A percentile compares a stretch with the other conserved stretches of the same genome.
Conservation (phyloP, 2,329 filamentous ascomycete genomes). For the Cladosporium sp. region DNA sequence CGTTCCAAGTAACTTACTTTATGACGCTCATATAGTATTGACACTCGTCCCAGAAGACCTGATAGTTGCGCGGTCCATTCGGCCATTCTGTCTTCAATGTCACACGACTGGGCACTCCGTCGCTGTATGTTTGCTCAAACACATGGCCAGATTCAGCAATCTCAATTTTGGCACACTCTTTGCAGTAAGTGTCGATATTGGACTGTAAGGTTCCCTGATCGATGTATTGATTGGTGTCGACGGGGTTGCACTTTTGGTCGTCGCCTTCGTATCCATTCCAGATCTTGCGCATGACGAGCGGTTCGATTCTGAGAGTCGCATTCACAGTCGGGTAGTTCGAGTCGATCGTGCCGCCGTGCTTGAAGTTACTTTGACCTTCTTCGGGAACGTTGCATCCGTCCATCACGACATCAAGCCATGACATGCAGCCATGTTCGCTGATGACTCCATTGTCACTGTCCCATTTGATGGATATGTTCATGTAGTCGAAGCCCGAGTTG, state of each 20-base stretch:
- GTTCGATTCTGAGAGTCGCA: conserved; percentile 10
- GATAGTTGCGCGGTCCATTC: conserved; percentile 6
- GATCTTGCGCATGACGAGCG: conserved; percentile 6
- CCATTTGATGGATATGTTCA: conserved; percentile 11
- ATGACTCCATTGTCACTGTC: conserved; percentile 4
- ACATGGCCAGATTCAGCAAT: conserved; percentile 1
- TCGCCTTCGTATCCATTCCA: conserved; percentile 1
- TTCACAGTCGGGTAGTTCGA: not conserved
- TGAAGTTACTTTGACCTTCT: not conserved
- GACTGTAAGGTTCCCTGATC: conserved; percentile 7
- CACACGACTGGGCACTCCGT: conserved; percentile 5
- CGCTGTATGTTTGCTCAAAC: conserved; percentile 8
- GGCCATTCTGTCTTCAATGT: conserved; percentile 6
- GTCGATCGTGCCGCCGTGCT: conserved; percentile 11
- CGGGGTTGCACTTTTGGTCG: conserved; percentile 6
- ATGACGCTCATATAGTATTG: conserved; percentile 11
- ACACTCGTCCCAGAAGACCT: conserved; percentile 13
- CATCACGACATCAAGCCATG: conserved; percentile 12
- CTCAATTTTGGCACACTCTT: not conserved
- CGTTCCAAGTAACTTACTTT: not conserved
- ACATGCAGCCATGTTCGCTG: conserved; percentile 7
- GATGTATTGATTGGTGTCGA: conserved; percentile 1
- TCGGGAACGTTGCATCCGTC: conserved; percentile 9
- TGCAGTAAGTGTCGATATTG: conserved; percentile 12
- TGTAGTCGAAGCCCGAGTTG: conserved; percentile 6